Evolutionary conservation across 169 alveolate genomes (phyloP), one percentile per base, ranked within the genome.

Genomic region (Plasmodium reichenowi): DNA sequence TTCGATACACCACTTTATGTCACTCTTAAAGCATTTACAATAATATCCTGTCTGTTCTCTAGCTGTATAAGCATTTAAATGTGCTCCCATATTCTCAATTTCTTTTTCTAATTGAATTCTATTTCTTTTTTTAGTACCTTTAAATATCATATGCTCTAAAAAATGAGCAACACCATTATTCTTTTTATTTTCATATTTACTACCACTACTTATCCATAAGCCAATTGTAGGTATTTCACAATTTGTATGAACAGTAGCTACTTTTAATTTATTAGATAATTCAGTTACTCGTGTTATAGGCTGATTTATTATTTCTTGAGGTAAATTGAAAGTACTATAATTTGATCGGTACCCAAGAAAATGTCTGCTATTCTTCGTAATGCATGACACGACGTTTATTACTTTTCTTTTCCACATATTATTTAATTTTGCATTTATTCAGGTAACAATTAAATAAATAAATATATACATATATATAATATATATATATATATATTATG

Each of bases 161-260:
- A 98, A 98, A 89, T 98, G 99, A 1, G 99, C 99, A 9, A 97
- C 96, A 0, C 99, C 99, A 64, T 98, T 96, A 50, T 98, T 97
- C 59, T 74, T 94, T 26, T 93, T 88, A 7, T 96, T 96, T 86
- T 98, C 99, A 92, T 96, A 95, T 63, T 99, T 93, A 71, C 98
- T 95, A 12, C 99, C 99, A 80, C 98, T 96, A 93, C 97, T 98
- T 13, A 98, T 96, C 97, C 98, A 96, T 8, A 98, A 95, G 0
- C 99, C 99, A 12, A 97, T 96, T 0, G 99, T 97, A 0, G 98
- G 94, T 0, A 97, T 91, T 52, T 94, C 95, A 26, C 93, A 93
- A 12, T 95, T 95, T 73, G 83, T 92, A 58, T 93, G 63, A 43
- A 93, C 95, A 5, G 98, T 94, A n/a, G 99, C 99, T 24, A 97